phyloP scores from a whole-genome alignment of 2,329 filamentous ascomycete species.

The Neofusicoccum kwambonambiense region DNA sequence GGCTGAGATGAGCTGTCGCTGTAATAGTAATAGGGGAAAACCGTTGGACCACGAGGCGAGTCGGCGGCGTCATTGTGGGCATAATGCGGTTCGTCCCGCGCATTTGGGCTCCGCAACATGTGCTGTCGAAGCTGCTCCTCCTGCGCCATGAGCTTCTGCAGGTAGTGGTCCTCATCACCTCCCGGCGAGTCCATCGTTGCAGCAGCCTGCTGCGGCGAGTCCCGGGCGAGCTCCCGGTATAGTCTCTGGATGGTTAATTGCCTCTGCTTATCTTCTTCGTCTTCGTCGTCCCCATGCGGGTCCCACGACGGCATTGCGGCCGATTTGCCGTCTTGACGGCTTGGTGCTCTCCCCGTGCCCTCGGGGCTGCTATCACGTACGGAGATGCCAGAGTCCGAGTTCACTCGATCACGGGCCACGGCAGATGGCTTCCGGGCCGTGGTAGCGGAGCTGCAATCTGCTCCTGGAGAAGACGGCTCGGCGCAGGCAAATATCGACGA shows the following conservation, averaged over 20 bases:
- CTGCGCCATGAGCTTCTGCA: slow-evolving; percentile 9
- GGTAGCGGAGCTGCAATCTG: slow-evolving; percentile 3
- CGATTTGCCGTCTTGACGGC: background rate
- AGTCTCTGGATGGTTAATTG: slow-evolving; percentile 9
- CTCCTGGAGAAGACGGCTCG: slow-evolving; percentile 1
- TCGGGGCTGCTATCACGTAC: slow-evolving; percentile 35
- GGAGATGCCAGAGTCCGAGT: slow-evolving; percentile 30
- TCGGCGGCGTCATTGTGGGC: background rate
- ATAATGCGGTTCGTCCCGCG: slow-evolving; percentile 18
- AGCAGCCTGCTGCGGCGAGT: background rate
- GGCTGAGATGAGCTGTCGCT: slow-evolving; percentile 6
- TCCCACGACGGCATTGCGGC: background rate
- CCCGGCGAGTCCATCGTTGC: background rate
- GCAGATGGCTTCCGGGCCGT: slow-evolving; percentile 5
- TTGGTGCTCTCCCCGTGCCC: slow-evolving; percentile 22
- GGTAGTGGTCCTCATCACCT: background rate
- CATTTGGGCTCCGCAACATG: slow-evolving; percentile 3
- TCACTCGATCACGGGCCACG: slow-evolving; percentile 12
- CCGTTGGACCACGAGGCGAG: slow-evolving; percentile 6
- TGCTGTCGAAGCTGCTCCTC: slow-evolving; percentile 11
- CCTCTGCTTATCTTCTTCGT: slow-evolving; percentile 23
- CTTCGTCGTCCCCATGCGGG: background rate
- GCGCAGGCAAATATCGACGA: background rate
- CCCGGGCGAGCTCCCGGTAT: slow-evolving; percentile 3
- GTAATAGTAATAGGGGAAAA: slow-evolving; percentile 16